Percentiles rank a stretch among this genome's conserved stretches.
Evolutionary conservation across 2,329 filamentous ascomycete genomes (phyloP).

Genomic region (Phyllosticta ampelicida): DNA sequence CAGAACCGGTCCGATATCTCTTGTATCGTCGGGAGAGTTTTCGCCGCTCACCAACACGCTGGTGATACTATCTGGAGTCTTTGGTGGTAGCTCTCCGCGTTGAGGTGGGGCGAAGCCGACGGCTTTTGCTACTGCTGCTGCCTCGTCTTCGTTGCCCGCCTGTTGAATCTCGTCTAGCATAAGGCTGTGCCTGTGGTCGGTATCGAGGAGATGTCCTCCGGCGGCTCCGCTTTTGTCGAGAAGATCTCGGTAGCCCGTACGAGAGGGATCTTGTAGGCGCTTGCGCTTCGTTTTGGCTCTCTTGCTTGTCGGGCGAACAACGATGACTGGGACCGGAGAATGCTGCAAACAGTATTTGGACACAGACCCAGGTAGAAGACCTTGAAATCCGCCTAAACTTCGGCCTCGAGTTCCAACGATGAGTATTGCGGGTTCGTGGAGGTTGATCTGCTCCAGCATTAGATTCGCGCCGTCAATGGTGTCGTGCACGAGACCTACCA

Average conservation of each 20-base stretch:
- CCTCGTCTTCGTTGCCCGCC: conserved; percentile 35
- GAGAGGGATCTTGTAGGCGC: conserved; percentile 62
- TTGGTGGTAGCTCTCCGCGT: conserved; percentile 13
- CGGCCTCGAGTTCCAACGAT: conserved; percentile 82
- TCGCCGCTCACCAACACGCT: conserved; percentile 12
- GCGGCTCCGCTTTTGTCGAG: conserved; percentile 50
- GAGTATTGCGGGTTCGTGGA: conserved; percentile 84
- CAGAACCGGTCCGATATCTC: conserved; percentile 26
- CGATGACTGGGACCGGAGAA: conserved; percentile 84
- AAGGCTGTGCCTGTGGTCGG: conserved; percentile 36
- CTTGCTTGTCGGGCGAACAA: conserved; percentile 78
- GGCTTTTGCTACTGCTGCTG: conserved; percentile 39
- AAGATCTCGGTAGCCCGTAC: conserved; percentile 69
- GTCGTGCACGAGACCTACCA: conserved; percentile 49
- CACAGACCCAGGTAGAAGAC: conserved; percentile 76
- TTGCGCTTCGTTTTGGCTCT: conserved; percentile 84
- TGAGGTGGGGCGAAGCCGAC: conserved; percentile 30
- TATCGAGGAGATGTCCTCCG: conserved; percentile 44
- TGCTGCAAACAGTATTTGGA: conserved; percentile 94
- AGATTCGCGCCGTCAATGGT: neutral
- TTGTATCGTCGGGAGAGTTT: conserved; percentile 17
- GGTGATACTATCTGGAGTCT: conserved; percentile 12
- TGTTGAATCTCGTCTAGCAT: conserved; percentile 24
- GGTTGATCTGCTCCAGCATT: conserved; percentile 56
- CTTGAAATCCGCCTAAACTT: conserved; percentile 75